Conservation (phyloP, 2,329 filamentous ascomycete genomes). For the Neurospora sp. region DNA sequence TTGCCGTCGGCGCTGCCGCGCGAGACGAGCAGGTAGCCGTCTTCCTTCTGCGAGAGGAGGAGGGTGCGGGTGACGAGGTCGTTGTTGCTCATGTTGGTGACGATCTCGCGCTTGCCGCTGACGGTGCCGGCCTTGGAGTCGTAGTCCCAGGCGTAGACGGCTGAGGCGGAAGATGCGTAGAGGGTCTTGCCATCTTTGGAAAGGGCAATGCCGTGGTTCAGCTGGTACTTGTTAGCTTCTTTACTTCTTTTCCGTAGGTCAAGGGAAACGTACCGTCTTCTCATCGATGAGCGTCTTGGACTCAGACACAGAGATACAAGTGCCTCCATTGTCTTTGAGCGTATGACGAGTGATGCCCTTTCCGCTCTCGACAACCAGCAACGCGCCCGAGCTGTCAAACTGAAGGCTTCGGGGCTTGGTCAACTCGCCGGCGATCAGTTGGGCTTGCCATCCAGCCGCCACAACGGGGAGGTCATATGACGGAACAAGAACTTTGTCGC, state of each 20-base stretch:
- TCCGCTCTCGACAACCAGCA: conserved; percentile 35
- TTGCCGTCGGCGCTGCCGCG: conserved; percentile 55
- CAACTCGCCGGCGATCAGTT: conserved; percentile 32
- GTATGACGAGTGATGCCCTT: conserved; percentile 32
- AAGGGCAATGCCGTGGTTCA: conserved; percentile 41
- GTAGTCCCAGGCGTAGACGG: conserved; percentile 51
- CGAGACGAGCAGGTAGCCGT: conserved; percentile 52
- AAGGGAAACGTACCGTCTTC: conserved; percentile 22
- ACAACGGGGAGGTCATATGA: conserved; percentile 27
- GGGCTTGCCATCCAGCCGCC: conserved; percentile 33
- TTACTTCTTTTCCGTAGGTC: not conserved
- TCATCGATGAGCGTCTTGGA: conserved; percentile 27
- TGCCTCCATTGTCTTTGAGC: conserved; percentile 31
- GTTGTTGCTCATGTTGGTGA: conserved; percentile 47
- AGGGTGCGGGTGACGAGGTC: conserved; percentile 56
- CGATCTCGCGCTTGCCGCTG: conserved; percentile 30
- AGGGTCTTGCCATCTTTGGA: conserved; percentile 35
- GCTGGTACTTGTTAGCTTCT: conserved; percentile 17
- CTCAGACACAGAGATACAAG: conserved; percentile 28
- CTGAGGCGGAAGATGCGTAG: conserved; percentile 41
- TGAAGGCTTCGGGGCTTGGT: conserved; percentile 32
- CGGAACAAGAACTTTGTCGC: conserved; percentile 26
- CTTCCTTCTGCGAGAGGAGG: conserved; percentile 42
- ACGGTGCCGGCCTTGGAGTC: conserved; percentile 38
- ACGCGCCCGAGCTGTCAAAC: conserved; percentile 33